These are phyloP conservation scores for Rosa multiflora DNA, from an alignment of 306 rosid species.

Conservation along the genomic window DNA sequence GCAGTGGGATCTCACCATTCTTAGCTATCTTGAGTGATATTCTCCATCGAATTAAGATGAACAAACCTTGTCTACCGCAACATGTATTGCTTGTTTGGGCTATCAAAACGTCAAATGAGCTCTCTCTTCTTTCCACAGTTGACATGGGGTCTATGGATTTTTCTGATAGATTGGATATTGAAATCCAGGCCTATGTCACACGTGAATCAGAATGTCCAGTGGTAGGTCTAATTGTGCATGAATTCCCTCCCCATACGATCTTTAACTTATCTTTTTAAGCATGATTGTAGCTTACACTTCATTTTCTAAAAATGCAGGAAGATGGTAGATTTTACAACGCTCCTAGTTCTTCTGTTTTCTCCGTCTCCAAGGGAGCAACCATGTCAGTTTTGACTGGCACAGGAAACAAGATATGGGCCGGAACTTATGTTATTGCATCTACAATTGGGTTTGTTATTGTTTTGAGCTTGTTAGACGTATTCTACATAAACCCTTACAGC, in stretches of 20 bases:
- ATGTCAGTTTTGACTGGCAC: conserved; percentile 66
- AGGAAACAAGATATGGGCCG: conserved; percentile 56
- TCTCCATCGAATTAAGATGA: conserved; percentile 54
- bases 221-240: conserved; percentile 37
- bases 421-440: conserved; percentile 56
- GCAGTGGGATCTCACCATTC: conserved; percentile 71
- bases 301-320: conserved; percentile 44
- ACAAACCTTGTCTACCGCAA: conserved; percentile 50
- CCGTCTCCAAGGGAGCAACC: background rate
- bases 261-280: conserved; percentile 14
- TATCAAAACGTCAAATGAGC: conserved; percentile 53
- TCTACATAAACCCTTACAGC: conserved; percentile 51
- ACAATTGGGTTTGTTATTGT: conserved; percentile 49
- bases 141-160: conserved; percentile 47
- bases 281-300: background rate
- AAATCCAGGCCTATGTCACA: conserved; percentile 50
- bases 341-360: conserved; percentile 12
- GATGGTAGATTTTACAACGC: conserved; percentile 39
- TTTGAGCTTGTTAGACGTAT: conserved; percentile 37
- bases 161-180: conserved; percentile 45
- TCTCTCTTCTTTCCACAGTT: conserved; percentile 53
- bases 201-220: conserved; percentile 54
- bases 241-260: background rate
- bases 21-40: conserved; percentile 62
- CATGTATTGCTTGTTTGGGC: conserved; percentile 59